Percentiles rank a stretch among this genome's conserved stretches.
Evolutionary conservation across 2,329 filamentous ascomycete species (phyloP).

Genomic region (Blumeriella jaapii): DNA sequence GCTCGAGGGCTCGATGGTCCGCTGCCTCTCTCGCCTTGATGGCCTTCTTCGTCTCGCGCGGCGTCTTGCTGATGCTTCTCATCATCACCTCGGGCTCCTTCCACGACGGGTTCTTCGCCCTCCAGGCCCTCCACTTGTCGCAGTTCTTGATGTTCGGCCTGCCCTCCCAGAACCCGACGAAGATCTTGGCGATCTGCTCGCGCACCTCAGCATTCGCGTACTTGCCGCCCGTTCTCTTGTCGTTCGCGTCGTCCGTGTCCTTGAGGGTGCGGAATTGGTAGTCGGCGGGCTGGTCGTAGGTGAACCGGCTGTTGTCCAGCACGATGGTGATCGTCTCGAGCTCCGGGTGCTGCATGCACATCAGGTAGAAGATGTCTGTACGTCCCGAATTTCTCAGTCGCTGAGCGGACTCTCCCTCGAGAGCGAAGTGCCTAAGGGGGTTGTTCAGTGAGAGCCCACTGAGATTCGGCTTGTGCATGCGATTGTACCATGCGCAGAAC

Average conservation of each 20-base stretch:
- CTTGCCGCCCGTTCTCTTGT: not conserved
- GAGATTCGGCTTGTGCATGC: constrained; percentile 2
- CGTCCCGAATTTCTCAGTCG: not conserved
- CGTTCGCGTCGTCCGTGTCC: not conserved
- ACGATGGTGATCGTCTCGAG: constrained; percentile 8
- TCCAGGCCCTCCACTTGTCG: constrained; percentile 3
- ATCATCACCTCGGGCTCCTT: constrained; percentile 1
- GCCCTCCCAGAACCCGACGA: constrained; percentile 2
- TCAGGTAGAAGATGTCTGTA: constrained; percentile 2
- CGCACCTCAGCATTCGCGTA: not conserved
- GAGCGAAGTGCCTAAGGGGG: constrained; percentile 3
- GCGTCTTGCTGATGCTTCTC: constrained; percentile 1
- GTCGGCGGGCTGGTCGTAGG: not conserved
- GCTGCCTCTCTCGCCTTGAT: not conserved
- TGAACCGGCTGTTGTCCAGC: constrained; percentile 6
- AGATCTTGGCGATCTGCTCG: constrained; percentile 1
- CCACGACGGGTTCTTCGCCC: constrained; percentile 1
- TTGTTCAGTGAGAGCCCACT: not conserved
- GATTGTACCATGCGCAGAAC: constrained; percentile 6
- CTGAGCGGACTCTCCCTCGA: not conserved
- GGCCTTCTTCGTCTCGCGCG: not conserved
- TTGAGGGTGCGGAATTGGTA: constrained; percentile 3
- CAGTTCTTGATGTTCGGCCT: constrained; percentile 1
- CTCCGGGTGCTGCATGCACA: constrained; percentile 3
- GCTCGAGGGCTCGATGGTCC: not conserved